Evolutionary conservation across 768 basidiomycete species (phyloP).

Genomic region (Xerocomellus dryophilus): DNA sequence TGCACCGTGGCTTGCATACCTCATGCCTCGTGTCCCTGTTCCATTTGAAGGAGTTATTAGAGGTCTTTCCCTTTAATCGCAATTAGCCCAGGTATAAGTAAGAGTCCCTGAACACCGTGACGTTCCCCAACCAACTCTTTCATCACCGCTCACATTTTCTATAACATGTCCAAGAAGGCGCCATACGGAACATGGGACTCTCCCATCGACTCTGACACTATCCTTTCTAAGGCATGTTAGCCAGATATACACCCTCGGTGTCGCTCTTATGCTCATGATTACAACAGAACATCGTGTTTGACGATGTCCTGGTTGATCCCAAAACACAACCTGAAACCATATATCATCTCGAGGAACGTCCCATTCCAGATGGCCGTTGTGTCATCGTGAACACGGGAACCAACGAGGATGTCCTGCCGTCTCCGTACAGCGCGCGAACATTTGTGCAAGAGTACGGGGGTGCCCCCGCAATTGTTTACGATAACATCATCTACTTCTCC

Average conservation of each 20-base stretch:
- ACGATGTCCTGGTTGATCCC: conserved; percentile 54
- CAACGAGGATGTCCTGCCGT: conserved; percentile 46
- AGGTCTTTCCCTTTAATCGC: neutral
- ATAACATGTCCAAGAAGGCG: conserved; percentile 24
- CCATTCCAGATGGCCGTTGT: conserved; percentile 40
- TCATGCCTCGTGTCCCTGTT: neutral
- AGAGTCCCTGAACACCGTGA: neutral
- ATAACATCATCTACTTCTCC: conserved; percentile 54
- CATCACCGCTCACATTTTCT: neutral
- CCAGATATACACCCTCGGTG: too few relatives aligned
- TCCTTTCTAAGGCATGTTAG: conserved; percentile 40
- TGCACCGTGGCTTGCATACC: neutral
- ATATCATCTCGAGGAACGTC: conserved; percentile 58
- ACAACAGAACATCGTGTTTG: conserved; percentile 27
- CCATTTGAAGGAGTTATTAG: neutral
- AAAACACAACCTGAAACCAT: conserved; percentile 38
- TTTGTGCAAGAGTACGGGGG: conserved; percentile 73
- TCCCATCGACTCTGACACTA: conserved; percentile 48
- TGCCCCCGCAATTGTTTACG: conserved; percentile 48
- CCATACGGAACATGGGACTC: conserved; percentile 63
- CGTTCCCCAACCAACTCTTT: neutral
- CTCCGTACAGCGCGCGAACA: conserved; percentile 50
- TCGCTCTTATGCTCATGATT: neutral
- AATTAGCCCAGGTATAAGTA: neutral
- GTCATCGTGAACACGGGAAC: conserved; percentile 50